Evolutionary conservation across 2,329 filamentous ascomycete species (phyloP), one percentile per base, ranked within the genome.

Genomic region (Gnomoniopsis smithogilvyi): DNA sequence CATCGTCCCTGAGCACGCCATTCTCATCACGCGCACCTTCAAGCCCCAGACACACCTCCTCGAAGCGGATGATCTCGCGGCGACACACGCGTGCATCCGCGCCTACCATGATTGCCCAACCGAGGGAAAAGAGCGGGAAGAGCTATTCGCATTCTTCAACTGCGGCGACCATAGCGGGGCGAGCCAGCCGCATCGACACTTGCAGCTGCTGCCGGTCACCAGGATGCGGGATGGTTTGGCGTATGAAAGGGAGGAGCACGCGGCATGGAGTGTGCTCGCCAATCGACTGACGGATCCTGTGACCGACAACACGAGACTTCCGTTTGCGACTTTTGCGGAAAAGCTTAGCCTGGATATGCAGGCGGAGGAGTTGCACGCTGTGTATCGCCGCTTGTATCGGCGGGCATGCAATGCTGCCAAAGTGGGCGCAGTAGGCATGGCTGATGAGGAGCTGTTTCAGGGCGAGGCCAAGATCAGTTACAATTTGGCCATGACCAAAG

Each of bases 91-190:
- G 0, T 90, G 87, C 64, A 75, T 91, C 59, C 73, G 78, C 58
- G 81, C 83, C 3, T 88, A 87, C 71, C 67, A 61, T 19, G 56
- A 61, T 2, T 33, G 15, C 33, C 21, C 53, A 3, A 53, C 38
- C n/a, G 43, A 58, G 0, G 64, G 58, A 1, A 63, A 65, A 19
- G 54, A 62, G 1, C 63, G 57, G 17, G 60, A 68, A 26, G 78
- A 80, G 30, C 70, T 90, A 1, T 89, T 82, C 64, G 85, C 81
- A 0, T 90, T 89, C 68, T 90, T 88, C 78, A 92, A 91, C 71
- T 86, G 83, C 34, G 89, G 89, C 1, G 70, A 78, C 12, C 79
- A 87, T 66, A 90, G 86, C 4, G 89, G 88, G 2, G 87, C 88
- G 1, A 89, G 85, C 64, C 88, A 92, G 69, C 82, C 88, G 14